These are phyloP conservation scores for Kwoniella sp. DNA, from an alignment of 768 basidiomycete species.

Conservation along the genomic window DNA sequence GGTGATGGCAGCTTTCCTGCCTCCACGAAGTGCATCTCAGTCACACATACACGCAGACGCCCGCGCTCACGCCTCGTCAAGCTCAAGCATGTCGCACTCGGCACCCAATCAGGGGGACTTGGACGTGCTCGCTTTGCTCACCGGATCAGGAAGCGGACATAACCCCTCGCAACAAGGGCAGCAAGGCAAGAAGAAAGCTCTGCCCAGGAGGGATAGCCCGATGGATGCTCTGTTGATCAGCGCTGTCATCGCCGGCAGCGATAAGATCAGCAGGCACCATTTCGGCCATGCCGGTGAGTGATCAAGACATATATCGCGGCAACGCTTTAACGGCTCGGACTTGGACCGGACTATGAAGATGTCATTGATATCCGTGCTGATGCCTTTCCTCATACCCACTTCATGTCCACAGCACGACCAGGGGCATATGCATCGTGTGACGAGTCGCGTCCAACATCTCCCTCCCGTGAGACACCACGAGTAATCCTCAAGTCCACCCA, in stretches of 20 bases:
- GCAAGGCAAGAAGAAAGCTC: conserved; percentile 22
- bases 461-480: conserved; percentile 21
- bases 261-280: conserved; percentile 52
- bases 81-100: conserved; percentile 20
- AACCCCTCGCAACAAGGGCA: not conserved
- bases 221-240: conserved; percentile 52
- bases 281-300: conserved; percentile 52
- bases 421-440: conserved; percentile 54
- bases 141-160: conserved; percentile 37
- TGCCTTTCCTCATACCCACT: not conserved
- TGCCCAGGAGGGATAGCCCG: conserved; percentile 45
- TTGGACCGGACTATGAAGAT: not conserved
- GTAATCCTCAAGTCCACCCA: conserved; percentile 42
- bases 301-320: conserved; percentile 3
- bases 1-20: conserved; percentile 5
- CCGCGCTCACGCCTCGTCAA: not conserved
- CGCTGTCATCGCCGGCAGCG: conserved; percentile 53
- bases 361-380: conserved; percentile 14
- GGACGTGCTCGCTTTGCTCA: conserved; percentile 69
- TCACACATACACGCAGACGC: not conserved
- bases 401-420: conserved; percentile 39
- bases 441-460: conserved; percentile 41
- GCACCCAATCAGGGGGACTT: conserved; percentile 60
- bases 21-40: conserved; percentile 3
- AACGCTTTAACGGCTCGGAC: not conserved